A percentile compares a stretch with the other conserved stretches of the same genome.
These are phyloP conservation scores for Penicillium dipodomyicola DNA, from an alignment of 495 filamentous ascomycete genomes.

Conservation along the genomic window DNA sequence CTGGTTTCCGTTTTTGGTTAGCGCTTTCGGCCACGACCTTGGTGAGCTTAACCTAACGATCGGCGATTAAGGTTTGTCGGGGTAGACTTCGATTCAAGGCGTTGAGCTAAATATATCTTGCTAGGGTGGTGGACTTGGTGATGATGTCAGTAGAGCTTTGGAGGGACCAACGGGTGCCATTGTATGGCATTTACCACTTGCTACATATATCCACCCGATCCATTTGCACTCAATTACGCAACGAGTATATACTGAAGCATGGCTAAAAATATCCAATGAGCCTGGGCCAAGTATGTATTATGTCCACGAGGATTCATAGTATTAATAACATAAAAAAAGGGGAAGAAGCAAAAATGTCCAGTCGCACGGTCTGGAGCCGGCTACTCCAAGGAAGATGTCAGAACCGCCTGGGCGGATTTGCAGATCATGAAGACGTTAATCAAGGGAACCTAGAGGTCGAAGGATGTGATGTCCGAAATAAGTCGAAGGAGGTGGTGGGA, in stretches of 20 bases:
- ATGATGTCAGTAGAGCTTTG: neutral
- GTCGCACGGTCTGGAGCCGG: neutral
- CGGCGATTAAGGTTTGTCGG: neutral
- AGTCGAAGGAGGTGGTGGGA: neutral
- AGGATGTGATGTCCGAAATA: neutral
- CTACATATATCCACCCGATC: neutral
- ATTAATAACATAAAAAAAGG: conserved; percentile 8
- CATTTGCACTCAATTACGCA: neutral
- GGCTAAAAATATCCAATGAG: neutral
- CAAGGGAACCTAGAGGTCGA: neutral
- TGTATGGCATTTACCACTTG: neutral
- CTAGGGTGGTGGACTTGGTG: neutral
- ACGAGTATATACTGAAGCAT: neutral
- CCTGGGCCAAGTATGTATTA: conserved; percentile 4
- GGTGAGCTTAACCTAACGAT: neutral
- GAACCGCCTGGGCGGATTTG: conserved; percentile 3
- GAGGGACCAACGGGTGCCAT: neutral
- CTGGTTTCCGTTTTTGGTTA: neutral
- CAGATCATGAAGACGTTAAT: conserved; percentile 16
- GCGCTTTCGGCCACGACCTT: neutral
- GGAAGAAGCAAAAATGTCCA: neutral
- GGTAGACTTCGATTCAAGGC: neutral
- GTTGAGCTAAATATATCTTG: neutral
- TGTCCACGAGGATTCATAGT: conserved; percentile 12
- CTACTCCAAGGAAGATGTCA: neutral